These are phyloP conservation scores for Lentinus polychrous DNA, from an alignment of 1,284 basidiomycete genomes.

Conservation along the genomic window DNA sequence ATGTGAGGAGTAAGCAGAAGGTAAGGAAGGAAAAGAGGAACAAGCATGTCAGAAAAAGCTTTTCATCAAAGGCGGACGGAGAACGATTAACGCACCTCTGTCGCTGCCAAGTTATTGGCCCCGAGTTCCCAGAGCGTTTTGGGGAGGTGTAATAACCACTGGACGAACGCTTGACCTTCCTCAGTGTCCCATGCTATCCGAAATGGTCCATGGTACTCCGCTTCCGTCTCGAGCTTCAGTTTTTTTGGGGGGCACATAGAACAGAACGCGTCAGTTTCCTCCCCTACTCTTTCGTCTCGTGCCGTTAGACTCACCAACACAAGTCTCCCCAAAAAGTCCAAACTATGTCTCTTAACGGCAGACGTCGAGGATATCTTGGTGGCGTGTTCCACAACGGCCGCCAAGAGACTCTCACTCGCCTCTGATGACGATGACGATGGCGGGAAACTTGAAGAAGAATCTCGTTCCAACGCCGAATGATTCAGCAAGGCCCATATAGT, in stretches of 20 bases:
- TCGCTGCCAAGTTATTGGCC: constrained; percentile 42
- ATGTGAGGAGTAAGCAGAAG: too few relatives aligned
- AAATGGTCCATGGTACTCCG: constrained; percentile 48
- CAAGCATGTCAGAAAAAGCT: neutral
- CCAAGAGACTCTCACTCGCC: constrained; percentile 36
- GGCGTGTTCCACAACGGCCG: constrained; percentile 53
- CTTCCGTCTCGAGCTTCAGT: constrained; percentile 54
- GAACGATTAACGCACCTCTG: constrained; percentile 43
- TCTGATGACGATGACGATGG: too few relatives aligned
- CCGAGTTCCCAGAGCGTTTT: constrained; percentile 82
- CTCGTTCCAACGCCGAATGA: constrained; percentile 23
- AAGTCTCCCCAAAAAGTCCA: constrained; percentile 68
- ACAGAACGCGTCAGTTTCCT: neutral
- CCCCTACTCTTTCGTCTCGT: neutral
- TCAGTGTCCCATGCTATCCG: constrained; percentile 26
- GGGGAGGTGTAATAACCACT: constrained; percentile 68
- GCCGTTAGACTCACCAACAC: constrained; percentile 45
- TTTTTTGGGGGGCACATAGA: neutral
- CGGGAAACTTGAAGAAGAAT: too few relatives aligned
- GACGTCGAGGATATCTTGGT: constrained; percentile 49
- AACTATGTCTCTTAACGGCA: constrained; percentile 51
- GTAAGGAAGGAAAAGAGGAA: constrained; percentile 1
- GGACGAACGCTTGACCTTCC: constrained; percentile 37
- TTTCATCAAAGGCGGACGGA: neutral
- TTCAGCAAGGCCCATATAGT: constrained; percentile 81